phyloP scores from a whole-genome alignment of 768 basidiomycete species.

The Mycena latifolia region DNA sequence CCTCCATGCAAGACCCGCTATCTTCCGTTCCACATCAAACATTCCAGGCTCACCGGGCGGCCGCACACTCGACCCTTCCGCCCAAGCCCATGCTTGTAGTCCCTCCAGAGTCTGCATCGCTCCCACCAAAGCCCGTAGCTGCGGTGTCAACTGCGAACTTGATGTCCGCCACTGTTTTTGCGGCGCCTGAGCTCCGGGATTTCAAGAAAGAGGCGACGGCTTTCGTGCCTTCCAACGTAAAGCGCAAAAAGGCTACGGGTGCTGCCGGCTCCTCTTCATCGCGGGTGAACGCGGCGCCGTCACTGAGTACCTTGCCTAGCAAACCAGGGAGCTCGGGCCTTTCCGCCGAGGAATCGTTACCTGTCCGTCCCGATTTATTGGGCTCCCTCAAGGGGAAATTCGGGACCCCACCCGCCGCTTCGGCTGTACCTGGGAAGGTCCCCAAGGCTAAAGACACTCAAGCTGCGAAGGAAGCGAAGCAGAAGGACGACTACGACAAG shows the following conservation, averaged over 20 bases:
- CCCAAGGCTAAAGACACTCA: slow-evolving; percentile 39
- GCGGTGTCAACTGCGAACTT: slow-evolving; percentile 48
- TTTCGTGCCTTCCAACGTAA: slow-evolving; percentile 87
- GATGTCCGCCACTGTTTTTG: slow-evolving; percentile 79
- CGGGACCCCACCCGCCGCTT: slow-evolving; percentile 52
- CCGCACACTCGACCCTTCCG: slow-evolving; percentile 58
- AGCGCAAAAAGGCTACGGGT: slow-evolving; percentile 71
- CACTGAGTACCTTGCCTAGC: slow-evolving; percentile 46
- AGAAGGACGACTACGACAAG: slow-evolving; percentile 79
- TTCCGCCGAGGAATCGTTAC: slow-evolving; percentile 47
- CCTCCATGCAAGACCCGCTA: slow-evolving; percentile 80
- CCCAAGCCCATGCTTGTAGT: slow-evolving; percentile 49
- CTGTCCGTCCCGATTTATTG: slow-evolving; percentile 75
- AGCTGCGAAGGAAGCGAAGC: slow-evolving; percentile 48
- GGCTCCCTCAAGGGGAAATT: slow-evolving; percentile 72
- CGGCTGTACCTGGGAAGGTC: slow-evolving; percentile 32
- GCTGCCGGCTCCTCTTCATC: slow-evolving; percentile 48
- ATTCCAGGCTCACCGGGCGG: slow-evolving; percentile 77
- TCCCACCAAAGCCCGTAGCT: slow-evolving; percentile 50
- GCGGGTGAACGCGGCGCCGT: slow-evolving; percentile 76
- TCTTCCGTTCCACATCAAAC: slow-evolving; percentile 83
- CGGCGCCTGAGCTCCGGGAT: slow-evolving; percentile 90
- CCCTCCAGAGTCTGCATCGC: slow-evolving; percentile 42
- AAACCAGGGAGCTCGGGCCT: slow-evolving; percentile 38
- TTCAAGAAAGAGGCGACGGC: slow-evolving; percentile 95